Conservation (phyloP, 345 rosid genomes). For the Sonneratia alba region DNA sequence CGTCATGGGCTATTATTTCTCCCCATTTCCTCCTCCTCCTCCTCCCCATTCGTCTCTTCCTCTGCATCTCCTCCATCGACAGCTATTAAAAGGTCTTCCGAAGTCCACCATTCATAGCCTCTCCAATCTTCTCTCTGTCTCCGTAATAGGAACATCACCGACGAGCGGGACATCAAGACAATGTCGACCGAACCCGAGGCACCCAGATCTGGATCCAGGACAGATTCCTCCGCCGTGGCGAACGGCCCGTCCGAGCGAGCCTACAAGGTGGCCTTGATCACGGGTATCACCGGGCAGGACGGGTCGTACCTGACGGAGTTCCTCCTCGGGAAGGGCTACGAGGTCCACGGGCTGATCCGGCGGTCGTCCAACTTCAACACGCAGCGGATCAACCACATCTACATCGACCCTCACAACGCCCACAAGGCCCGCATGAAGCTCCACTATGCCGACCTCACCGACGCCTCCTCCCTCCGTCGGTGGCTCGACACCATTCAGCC, state of each 20-base stretch:
- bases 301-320: constrained; percentile 93
- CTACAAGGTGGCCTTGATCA: constrained; percentile 55
- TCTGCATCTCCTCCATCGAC: no score
- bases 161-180: not conserved
- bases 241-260: constrained; percentile 20
- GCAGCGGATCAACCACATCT: constrained; percentile 91
- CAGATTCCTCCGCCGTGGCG: no score
- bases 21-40: no score
- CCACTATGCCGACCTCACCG: constrained; percentile 30
- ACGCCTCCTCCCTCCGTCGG: constrained; percentile 88
- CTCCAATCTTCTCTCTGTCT: not conserved
- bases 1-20: no score
- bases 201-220: constrained; percentile 19
- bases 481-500: constrained; percentile 86
- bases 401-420: constrained; percentile 87
- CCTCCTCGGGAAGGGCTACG: constrained; percentile 66
- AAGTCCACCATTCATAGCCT: not conserved
- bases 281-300: constrained; percentile 96
- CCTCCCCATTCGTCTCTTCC: not conserved
- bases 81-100: not conserved
- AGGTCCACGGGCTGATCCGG: constrained; percentile 87
- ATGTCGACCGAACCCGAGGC: constrained; percentile 4
- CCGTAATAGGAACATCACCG: not conserved
- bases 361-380: constrained; percentile 97
- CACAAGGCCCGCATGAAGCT: constrained; percentile 58